Conservation (phyloP, 768 basidiomycete genomes). For the Boletus rufocinnamomeus region DNA sequence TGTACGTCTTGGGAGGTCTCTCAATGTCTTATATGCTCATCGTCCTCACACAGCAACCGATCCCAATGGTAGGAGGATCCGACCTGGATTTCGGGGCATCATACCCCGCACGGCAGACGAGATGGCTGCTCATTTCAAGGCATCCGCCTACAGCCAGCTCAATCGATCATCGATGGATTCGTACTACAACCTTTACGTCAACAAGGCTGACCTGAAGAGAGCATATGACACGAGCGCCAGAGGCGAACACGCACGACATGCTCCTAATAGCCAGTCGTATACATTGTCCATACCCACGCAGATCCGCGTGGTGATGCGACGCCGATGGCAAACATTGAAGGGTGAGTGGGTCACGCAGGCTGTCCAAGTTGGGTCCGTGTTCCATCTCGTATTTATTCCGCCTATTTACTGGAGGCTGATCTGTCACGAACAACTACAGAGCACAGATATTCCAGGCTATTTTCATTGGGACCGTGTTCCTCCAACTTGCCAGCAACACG, state of each 20-base stretch:
- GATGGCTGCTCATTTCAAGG: conserved; percentile 51
- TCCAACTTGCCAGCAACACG: conserved; percentile 39
- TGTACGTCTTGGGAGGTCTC: conserved; percentile 38
- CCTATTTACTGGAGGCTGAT: conserved; percentile 3
- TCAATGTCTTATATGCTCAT: background rate
- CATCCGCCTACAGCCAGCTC: conserved; percentile 39
- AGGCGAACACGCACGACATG: conserved; percentile 52
- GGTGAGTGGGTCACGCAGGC: conserved; percentile 41
- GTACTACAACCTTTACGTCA: conserved; percentile 48
- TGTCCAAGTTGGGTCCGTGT: conserved; percentile 38
- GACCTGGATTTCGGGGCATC: conserved; percentile 39
- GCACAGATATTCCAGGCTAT: conserved; percentile 30
- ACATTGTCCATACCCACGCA: conserved; percentile 48
- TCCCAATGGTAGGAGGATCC: conserved; percentile 54
- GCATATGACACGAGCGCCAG: conserved; percentile 50
- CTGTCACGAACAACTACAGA: conserved; percentile 32
- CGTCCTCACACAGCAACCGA: conserved; percentile 47
- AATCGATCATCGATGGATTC: conserved; percentile 50
- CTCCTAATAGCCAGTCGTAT: conserved; percentile 44
- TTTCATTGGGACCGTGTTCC: conserved; percentile 42
- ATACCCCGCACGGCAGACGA: conserved; percentile 58
- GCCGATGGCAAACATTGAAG: conserved; percentile 47
- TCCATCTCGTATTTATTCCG: conserved; percentile 8
- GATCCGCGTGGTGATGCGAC: conserved; percentile 43
- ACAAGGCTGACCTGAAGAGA: conserved; percentile 42